Evolutionary conservation across 441 rosid species (phyloP).

Genomic region (Populus hybrid): DNA sequence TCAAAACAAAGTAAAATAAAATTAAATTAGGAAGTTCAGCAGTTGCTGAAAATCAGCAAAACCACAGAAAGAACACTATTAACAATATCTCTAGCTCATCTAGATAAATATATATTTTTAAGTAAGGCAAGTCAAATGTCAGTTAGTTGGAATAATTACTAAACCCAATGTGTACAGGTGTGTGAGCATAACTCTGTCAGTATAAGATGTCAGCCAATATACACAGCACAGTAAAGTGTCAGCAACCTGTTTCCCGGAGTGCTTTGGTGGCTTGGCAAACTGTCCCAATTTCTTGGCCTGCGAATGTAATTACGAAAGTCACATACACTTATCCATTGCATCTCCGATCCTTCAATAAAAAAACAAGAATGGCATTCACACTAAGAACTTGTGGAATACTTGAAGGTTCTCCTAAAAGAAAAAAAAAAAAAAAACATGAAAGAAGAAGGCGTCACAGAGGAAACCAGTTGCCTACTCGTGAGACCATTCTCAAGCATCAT

Average conservation of each 20-base stretch:
- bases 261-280: slow-evolving; percentile 52
- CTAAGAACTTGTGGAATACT: neutral
- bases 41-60: neutral
- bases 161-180: neutral
- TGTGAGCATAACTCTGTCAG: neutral
- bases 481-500: neutral
- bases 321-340: slow-evolving; percentile 85
- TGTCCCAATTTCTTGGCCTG: slow-evolving; percentile 85
- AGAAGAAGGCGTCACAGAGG: neutral
- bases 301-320: slow-evolving; percentile 76
- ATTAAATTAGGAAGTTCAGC: neutral
- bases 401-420: neutral
- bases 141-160: neutral
- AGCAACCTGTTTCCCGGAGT: slow-evolving; percentile 88
- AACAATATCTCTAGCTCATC: neutral
- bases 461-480: neutral
- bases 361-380: neutral
- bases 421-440: neutral
- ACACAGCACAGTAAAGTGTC: slow-evolving; percentile 10
- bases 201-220: neutral
- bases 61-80: neutral
- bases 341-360: slow-evolving; percentile 78
- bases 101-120: neutral
- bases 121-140: slow-evolving; percentile 1
- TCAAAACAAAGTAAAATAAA: slow-evolving; percentile 11